These are phyloP conservation scores for Diplodia corticola DNA, from an alignment of 2,329 filamentous ascomycete genomes.

Conservation along the genomic window DNA sequence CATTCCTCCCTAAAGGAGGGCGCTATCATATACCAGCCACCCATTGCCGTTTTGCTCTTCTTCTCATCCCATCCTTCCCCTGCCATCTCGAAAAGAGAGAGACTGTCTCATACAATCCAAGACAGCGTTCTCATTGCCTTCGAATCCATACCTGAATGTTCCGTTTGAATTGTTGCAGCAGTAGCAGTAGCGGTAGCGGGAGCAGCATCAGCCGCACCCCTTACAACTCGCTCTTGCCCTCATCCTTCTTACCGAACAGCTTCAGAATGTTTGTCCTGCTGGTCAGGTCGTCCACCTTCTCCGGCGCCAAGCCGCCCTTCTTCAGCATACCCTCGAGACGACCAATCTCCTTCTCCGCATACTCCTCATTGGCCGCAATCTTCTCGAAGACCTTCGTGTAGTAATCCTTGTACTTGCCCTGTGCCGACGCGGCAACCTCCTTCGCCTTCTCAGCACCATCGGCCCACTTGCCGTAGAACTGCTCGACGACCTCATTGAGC, in stretches of 20 bases:
- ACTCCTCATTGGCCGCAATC: constrained; percentile 73
- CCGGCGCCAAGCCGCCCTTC: constrained; percentile 80
- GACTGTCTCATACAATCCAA: neutral
- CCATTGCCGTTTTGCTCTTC: neutral
- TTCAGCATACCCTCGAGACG: constrained; percentile 76
- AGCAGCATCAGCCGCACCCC: neutral
- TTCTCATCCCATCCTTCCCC: neutral
- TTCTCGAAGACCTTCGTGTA: constrained; percentile 91
- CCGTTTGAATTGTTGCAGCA: neutral
- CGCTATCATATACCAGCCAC: neutral
- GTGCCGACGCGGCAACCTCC: constrained; percentile 57
- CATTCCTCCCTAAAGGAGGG: neutral
- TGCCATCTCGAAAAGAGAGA: neutral
- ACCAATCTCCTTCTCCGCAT: constrained; percentile 80
- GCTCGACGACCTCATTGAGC: constrained; percentile 73
- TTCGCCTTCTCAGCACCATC: constrained; percentile 70
- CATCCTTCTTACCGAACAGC: constrained; percentile 62
- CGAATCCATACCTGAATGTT: neutral
- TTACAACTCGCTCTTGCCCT: constrained; percentile 71
- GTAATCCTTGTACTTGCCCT: constrained; percentile 82
- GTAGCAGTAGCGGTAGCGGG: neutral
- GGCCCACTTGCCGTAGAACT: constrained; percentile 64
- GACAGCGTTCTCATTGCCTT: neutral
- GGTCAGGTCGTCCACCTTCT: constrained; percentile 86
- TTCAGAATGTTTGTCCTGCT: constrained; percentile 85